A percentile compares a stretch with the other conserved stretches of the same genome.
phyloP scores from a whole-genome alignment of 2,329 filamentous ascomycete genomes.

The Pseudogymnoascus sp. region DNA sequence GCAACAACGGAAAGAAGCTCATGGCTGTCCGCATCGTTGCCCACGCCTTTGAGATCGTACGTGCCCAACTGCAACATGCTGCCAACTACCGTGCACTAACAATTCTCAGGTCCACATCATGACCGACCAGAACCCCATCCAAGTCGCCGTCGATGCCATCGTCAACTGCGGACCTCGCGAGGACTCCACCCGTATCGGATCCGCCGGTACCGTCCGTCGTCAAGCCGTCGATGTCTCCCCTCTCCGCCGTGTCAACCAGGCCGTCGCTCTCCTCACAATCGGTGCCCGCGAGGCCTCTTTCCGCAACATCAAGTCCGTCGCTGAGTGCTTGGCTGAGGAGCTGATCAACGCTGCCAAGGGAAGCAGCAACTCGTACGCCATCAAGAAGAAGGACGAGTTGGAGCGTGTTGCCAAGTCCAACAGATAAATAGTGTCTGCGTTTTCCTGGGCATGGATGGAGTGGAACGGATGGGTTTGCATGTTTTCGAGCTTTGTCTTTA shows the following conservation, averaged over 20 bases:
- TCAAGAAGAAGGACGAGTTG: slow-evolving; percentile 99
- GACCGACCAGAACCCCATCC: slow-evolving; percentile 99
- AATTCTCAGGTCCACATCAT: slow-evolving; percentile 88
- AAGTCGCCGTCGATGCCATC: slow-evolving; percentile 98
- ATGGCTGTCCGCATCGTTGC: slow-evolving; percentile 99
- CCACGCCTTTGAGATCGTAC: slow-evolving; percentile 98
- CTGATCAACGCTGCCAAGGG: slow-evolving; percentile 99
- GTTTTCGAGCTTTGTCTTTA: slow-evolving; percentile 26
- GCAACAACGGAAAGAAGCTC: slow-evolving; percentile 99
- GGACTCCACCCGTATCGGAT: slow-evolving; percentile 99
- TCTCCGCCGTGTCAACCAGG: slow-evolving; percentile 99
- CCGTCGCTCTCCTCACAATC: slow-evolving; percentile 96
- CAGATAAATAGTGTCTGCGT: slow-evolving; percentile 64
- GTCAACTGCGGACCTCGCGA: slow-evolving; percentile 99
- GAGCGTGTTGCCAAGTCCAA: slow-evolving; percentile 99
- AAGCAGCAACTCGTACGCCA: slow-evolving; percentile 99
- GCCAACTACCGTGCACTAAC: slow-evolving; percentile 17
- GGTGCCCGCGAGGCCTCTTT: slow-evolving; percentile 98
- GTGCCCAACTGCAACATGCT: slow-evolving; percentile 34
- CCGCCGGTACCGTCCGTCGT: slow-evolving; percentile 97
- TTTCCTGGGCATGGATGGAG: slow-evolving; percentile 26
- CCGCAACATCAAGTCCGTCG: slow-evolving; percentile 99
- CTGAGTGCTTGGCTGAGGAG: slow-evolving; percentile 99
- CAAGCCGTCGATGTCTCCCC: slow-evolving; percentile 99
- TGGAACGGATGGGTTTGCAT: slow-evolving; percentile 10